Evolutionary conservation across 768 basidiomycete genomes (phyloP).

Genomic region (Russula dissimulans): DNA sequence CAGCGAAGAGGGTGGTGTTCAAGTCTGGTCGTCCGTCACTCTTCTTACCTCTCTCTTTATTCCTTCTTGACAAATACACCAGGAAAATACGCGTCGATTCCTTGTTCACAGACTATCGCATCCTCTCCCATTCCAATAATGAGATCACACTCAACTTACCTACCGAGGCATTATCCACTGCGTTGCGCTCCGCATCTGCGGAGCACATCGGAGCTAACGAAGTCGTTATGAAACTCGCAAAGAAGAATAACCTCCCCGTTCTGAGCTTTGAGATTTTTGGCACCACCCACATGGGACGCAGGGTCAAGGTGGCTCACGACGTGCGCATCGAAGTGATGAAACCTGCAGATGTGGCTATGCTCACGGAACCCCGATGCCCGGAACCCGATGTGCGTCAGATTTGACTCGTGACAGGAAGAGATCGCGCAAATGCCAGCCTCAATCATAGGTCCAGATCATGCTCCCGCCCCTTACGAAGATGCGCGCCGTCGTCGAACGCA

Average conservation of each 20-base stretch:
- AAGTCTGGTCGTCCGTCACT: conserved; percentile 67
- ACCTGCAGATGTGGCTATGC: conserved; percentile 57
- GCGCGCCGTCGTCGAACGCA: conserved; percentile 68
- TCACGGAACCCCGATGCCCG: conserved; percentile 77
- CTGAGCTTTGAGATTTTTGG: conserved; percentile 69
- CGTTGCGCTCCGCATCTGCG: conserved; percentile 46
- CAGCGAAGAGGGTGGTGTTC: conserved; percentile 73
- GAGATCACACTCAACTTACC: conserved; percentile 68
- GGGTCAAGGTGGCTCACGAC: conserved; percentile 64
- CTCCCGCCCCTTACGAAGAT: conserved; percentile 67
- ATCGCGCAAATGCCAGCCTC: background rate
- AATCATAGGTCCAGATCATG: conserved; percentile 59
- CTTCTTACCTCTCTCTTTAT: conserved; percentile 23
- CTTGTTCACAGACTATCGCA: conserved; percentile 68
- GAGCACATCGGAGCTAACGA: conserved; percentile 37
- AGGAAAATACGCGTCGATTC: conserved; percentile 60
- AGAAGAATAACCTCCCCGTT: conserved; percentile 73
- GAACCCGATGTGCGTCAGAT: conserved; percentile 60
- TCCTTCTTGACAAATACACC: background rate
- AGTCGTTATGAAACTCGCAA: conserved; percentile 75
- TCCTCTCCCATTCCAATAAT: conserved; percentile 79
- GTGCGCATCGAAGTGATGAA: conserved; percentile 76
- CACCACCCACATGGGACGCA: conserved; percentile 51
- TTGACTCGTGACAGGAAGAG: background rate
- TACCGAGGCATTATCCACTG: conserved; percentile 65